These are phyloP conservation scores for Talaromyces sp. DNA, from an alignment of 2,329 filamentous ascomycete genomes.

Conservation along the genomic window DNA sequence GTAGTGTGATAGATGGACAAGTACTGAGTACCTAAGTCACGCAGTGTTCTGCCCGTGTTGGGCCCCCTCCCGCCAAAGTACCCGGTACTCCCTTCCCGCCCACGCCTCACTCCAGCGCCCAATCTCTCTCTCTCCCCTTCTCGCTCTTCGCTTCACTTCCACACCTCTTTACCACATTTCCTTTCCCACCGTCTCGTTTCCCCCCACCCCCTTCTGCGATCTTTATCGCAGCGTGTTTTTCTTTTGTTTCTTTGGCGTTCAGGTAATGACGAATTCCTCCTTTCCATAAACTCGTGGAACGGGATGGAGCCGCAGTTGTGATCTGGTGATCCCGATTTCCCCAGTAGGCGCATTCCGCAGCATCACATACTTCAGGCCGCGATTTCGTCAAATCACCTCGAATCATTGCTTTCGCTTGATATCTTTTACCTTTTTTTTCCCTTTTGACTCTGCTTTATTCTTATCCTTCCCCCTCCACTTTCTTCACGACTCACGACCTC, in stretches of 20 bases:
- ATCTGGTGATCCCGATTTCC: slow-evolving; percentile 29
- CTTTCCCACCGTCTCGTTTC: slow-evolving; percentile 12
- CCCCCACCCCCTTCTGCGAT: slow-evolving; percentile 15
- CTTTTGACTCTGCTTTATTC: background rate
- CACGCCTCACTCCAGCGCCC: slow-evolving; percentile 15
- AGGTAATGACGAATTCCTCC: slow-evolving; percentile 24
- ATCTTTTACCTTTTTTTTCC: slow-evolving; percentile 14
- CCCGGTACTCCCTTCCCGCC: slow-evolving; percentile 11
- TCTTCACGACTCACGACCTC: slow-evolving; percentile 26
- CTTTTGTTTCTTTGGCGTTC: slow-evolving; percentile 23
- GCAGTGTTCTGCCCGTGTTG: background rate
- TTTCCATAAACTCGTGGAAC: slow-evolving; percentile 19
- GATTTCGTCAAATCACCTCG: slow-evolving; percentile 18
- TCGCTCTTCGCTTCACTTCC: slow-evolving; percentile 10
- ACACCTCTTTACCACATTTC: slow-evolving; percentile 16
- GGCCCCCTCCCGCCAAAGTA: slow-evolving; percentile 13
- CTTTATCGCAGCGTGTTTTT: slow-evolving; percentile 15
- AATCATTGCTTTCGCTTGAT: slow-evolving; percentile 20
- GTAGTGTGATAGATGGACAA: background rate
- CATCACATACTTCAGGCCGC: slow-evolving; percentile 13
- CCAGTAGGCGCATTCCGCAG: slow-evolving; percentile 29
- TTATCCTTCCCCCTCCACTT: background rate
- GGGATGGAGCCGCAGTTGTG: slow-evolving; percentile 30
- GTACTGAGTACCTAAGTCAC: slow-evolving; percentile 16
- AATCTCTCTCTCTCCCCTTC: slow-evolving; percentile 13